Conservation (phyloP, 345 rosid genomes). For the Eucalyptus pumila region DNA sequence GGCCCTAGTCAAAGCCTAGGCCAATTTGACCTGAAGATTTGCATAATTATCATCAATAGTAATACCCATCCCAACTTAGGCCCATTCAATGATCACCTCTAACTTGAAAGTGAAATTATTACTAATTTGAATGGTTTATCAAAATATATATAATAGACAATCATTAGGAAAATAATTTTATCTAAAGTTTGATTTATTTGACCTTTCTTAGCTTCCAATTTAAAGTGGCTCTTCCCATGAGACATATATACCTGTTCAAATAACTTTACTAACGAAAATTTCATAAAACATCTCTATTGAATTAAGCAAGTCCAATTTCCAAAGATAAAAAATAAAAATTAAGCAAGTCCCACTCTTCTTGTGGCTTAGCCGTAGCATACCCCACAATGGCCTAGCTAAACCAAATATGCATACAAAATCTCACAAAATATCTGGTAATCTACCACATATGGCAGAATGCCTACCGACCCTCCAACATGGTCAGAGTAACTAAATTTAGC, state of each 20-base stretch:
- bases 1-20: not conserved
- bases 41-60: not conserved
- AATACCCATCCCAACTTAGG: not conserved
- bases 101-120: not conserved
- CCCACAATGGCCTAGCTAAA: not conserved
- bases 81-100: not conserved
- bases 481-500: not conserved
- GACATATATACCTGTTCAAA: too few relatives aligned
- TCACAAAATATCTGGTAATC: not conserved
- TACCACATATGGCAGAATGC: not conserved
- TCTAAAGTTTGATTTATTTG: too few relatives aligned
- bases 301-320: not conserved
- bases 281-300: not conserved
- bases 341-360: constrained; percentile 1
- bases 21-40: not conserved
- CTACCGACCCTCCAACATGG: not conserved
- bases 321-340: not conserved
- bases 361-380: constrained; percentile 4
- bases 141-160: not conserved
- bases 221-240: not conserved
- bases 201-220: not conserved
- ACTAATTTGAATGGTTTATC: not conserved
- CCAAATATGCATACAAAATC: not conserved
- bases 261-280: too few relatives aligned
- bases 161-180: not conserved